These are phyloP conservation scores for Tuctoria greenei DNA, from an alignment of 176 grass and related monocot species.

Conservation along the genomic window DNA sequence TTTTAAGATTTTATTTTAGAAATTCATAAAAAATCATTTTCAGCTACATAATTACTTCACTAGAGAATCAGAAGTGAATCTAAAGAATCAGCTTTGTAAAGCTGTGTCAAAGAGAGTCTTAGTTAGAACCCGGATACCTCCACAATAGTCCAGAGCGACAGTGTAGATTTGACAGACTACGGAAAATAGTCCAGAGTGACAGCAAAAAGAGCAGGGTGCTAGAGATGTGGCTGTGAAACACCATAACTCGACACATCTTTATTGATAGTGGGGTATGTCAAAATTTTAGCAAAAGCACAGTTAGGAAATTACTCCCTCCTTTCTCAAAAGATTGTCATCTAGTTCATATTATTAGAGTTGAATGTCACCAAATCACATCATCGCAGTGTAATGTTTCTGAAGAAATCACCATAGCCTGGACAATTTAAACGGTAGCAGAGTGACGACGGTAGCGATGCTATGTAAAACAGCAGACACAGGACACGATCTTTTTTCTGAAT, in stretches of 20 bases:
- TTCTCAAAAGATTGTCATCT: too few species aligned
- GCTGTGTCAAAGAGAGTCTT: too few species aligned
- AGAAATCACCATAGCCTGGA: background rate
- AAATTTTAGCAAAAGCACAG: background rate
- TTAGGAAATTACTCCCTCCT: too few species aligned
- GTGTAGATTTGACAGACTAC: background rate
- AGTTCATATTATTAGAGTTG: background rate
- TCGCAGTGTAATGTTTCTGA: background rate
- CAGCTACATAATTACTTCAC: too few species aligned
- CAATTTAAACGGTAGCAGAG: background rate
- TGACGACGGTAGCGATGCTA: too few species aligned
- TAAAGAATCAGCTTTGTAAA: too few species aligned
- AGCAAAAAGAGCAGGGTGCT: background rate
- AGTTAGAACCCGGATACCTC: background rate
- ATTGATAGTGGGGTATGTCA: background rate
- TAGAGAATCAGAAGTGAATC: too few species aligned
- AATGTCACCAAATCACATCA: conserved; percentile 23
- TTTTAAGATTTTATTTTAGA: too few species aligned
- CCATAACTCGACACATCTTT: background rate
- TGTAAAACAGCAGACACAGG: too few species aligned
- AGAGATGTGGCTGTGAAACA: background rate
- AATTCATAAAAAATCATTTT: too few species aligned
- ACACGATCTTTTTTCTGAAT: background rate
- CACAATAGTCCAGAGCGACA: background rate
- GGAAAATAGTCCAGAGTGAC: background rate